These are phyloP conservation scores for Cronartium ribicola DNA, from an alignment of 1,284 basidiomycete genomes.

Conservation along the genomic window DNA sequence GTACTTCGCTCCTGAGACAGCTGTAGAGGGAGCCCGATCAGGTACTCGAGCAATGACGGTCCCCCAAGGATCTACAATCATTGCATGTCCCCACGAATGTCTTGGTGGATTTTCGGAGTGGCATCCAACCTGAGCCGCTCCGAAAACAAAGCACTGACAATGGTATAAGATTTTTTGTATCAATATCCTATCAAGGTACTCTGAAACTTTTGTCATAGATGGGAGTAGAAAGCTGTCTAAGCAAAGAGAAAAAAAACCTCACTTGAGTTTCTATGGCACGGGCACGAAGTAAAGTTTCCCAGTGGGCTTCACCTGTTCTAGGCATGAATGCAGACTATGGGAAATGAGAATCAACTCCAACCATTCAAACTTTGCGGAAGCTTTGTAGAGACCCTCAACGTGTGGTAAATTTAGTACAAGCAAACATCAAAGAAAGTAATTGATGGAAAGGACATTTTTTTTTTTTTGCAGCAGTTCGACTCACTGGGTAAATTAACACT, in stretches of 20 bases:
- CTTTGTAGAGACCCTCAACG: slow-evolving; percentile 41
- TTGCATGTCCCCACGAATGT: slow-evolving; percentile 50
- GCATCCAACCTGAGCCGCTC: slow-evolving; percentile 50
- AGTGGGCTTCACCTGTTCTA: slow-evolving; percentile 51
- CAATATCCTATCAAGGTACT: not conserved
- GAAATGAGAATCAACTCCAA: slow-evolving; percentile 33
- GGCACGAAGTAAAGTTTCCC: slow-evolving; percentile 48
- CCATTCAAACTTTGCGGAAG: slow-evolving; percentile 46
- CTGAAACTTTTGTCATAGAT: not conserved
- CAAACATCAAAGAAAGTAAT: not conserved
- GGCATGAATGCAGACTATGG: slow-evolving; percentile 51
- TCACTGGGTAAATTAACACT: slow-evolving; percentile 40
- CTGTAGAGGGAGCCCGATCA: not conserved
- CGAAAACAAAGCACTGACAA: slow-evolving; percentile 49
- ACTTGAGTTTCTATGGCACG: slow-evolving; percentile 50
- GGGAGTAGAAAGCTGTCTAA: not conserved
- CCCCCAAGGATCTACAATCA: slow-evolving; percentile 51
- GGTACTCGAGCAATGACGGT: slow-evolving; percentile 48
- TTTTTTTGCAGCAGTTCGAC: not conserved
- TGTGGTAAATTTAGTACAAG: not conserved
- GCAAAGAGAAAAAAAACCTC: not conserved
- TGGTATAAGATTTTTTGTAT: not conserved
- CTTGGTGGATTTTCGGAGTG: slow-evolving; percentile 42
- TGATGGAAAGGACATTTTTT: no score
- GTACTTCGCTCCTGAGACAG: not conserved